Evolutionary conservation across 768 basidiomycete genomes (phyloP).

Genomic region (Lentinula sp.): DNA sequence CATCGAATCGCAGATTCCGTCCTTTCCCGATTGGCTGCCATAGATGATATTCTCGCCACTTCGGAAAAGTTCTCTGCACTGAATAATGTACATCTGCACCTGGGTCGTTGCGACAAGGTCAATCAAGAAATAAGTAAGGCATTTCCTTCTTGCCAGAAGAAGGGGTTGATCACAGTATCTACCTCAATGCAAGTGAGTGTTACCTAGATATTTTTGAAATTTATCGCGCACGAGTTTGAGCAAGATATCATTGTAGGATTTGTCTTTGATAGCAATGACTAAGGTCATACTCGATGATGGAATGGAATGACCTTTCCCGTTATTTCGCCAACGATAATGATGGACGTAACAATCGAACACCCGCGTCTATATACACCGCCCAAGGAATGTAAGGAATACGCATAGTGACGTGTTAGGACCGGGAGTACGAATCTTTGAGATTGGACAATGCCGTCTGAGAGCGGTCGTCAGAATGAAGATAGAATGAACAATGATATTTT

Average conservation of each 20-base stretch:
- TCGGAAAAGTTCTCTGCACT: not conserved
- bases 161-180: not conserved
- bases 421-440: slow-evolving; percentile 10
- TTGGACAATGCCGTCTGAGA: slow-evolving; percentile 10
- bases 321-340: no score
- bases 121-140: not conserved
- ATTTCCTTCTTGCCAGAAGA: not conserved
- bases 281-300: no score
- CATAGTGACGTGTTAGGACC: not conserved
- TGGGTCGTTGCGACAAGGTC: not conserved
- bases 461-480: no score
- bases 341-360: no score
- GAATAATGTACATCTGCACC: not conserved
- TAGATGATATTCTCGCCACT: not conserved
- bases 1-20: not conserved
- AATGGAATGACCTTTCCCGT: no score
- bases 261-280: no score
- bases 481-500: no score
- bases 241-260: no score
- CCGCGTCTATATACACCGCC: not conserved
- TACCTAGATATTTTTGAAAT: not conserved
- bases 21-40: not conserved
- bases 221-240: not conserved
- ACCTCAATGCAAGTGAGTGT: not conserved
- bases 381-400: not conserved